Evolutionary conservation across 1,284 basidiomycete genomes (phyloP).

Genomic region (Ustilago vetiveriae): DNA sequence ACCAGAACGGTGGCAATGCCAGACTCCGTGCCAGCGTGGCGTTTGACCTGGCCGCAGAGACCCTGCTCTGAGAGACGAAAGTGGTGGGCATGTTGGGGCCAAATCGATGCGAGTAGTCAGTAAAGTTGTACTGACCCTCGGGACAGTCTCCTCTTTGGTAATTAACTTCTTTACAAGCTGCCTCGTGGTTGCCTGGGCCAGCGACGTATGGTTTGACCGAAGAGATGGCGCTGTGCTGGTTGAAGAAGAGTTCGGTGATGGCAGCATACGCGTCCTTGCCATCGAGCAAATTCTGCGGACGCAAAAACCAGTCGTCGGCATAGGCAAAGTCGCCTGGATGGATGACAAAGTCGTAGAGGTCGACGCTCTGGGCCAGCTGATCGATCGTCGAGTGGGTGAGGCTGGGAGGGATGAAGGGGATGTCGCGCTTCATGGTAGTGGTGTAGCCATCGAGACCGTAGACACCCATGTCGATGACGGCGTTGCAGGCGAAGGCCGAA

Average conservation of each 20-base stretch:
- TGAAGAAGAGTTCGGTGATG: slow-evolving; percentile 67
- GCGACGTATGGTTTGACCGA: slow-evolving; percentile 56
- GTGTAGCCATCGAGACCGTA: slow-evolving; percentile 66
- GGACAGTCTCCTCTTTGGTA: slow-evolving; percentile 41
- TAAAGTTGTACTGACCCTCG: slow-evolving; percentile 52
- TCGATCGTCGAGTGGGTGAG: slow-evolving; percentile 43
- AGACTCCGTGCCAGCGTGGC: slow-evolving; percentile 12
- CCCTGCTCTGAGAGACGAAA: slow-evolving; percentile 18
- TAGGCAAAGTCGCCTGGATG: slow-evolving; percentile 67
- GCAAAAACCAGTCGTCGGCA: slow-evolving; percentile 65
- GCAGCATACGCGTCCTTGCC: slow-evolving; percentile 39
- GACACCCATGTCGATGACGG: slow-evolving; percentile 67
- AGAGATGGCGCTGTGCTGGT: slow-evolving; percentile 65
- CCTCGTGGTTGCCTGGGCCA: slow-evolving; percentile 56
- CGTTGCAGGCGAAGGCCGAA: slow-evolving; percentile 55
- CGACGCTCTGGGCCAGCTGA: slow-evolving; percentile 19
- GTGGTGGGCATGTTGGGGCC: slow-evolving; percentile 43
- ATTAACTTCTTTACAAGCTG: slow-evolving; percentile 18
- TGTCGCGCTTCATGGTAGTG: slow-evolving; percentile 42
- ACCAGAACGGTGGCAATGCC: slow-evolving; percentile 47
- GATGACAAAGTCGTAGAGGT: slow-evolving; percentile 44
- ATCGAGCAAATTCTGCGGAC: slow-evolving; percentile 39
- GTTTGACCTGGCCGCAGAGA: slow-evolving; percentile 9
- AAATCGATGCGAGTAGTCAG: slow-evolving; percentile 41
- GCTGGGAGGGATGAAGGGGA: slow-evolving; percentile 29